These are phyloP conservation scores for Mycena sp. DNA, from an alignment of 1,284 basidiomycete genomes.

Conservation along the genomic window DNA sequence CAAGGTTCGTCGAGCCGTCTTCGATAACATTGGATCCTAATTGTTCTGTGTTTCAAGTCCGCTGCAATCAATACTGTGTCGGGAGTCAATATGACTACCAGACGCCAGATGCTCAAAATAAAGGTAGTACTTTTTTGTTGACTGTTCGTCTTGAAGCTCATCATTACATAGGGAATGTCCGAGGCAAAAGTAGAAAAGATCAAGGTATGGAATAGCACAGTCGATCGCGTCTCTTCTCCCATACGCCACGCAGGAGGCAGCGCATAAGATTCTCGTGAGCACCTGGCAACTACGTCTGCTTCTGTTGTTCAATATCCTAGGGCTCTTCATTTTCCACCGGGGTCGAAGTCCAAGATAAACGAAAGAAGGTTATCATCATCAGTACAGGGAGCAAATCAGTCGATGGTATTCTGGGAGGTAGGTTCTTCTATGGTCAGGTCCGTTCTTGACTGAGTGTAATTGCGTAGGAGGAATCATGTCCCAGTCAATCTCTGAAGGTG, in stretches of 20 bases:
- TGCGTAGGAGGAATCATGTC: constrained; percentile 82
- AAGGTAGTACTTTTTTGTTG: constrained; percentile 63
- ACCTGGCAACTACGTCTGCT: neutral
- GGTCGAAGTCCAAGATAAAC: constrained; percentile 86
- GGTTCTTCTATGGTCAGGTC: constrained; percentile 26
- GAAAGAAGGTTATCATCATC: constrained; percentile 81
- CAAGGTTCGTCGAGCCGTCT: constrained; percentile 62
- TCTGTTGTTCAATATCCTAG: constrained; percentile 47
- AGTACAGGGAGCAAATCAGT: constrained; percentile 94
- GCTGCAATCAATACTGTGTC: constrained; percentile 83
- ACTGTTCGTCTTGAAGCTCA: neutral
- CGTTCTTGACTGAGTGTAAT: neutral
- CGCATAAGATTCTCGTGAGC: constrained; percentile 80
- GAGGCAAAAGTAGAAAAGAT: constrained; percentile 96
- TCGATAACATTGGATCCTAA: neutral
- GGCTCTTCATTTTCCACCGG: constrained; percentile 91
- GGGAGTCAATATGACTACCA: constrained; percentile 87
- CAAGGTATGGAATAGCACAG: constrained; percentile 61
- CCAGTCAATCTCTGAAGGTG: constrained; percentile 92
- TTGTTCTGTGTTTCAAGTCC: constrained; percentile 50
- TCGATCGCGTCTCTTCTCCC: neutral
- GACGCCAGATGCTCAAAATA: constrained; percentile 89
- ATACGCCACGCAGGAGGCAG: constrained; percentile 73
- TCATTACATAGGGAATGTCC: constrained; percentile 73
- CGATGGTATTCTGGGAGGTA: constrained; percentile 88